Conservation (phyloP, 352 stramenopile species). For the Phytophthora vignae region DNA sequence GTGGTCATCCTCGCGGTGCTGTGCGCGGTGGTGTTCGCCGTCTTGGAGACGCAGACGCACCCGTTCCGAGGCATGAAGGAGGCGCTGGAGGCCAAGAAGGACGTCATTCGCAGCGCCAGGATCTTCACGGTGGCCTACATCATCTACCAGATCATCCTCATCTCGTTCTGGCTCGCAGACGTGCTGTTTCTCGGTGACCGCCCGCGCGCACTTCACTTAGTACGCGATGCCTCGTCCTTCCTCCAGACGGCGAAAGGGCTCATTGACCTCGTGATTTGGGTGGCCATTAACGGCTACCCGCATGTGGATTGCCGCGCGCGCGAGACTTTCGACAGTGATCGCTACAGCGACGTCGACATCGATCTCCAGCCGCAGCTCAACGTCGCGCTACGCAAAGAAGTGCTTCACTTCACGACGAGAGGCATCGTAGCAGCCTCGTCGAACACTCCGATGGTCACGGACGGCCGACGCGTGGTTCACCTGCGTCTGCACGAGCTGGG, state of each 20-base stretch:
- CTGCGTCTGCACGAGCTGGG: slow-evolving; percentile 83
- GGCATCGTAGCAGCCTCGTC: slow-evolving; percentile 83
- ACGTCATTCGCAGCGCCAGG: slow-evolving; percentile 81
- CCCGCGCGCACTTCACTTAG: slow-evolving; percentile 36
- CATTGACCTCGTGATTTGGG: slow-evolving; percentile 88
- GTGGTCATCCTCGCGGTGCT: slow-evolving; percentile 79
- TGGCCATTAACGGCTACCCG: slow-evolving; percentile 72
- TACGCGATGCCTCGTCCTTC: slow-evolving; percentile 73
- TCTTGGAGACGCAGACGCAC: slow-evolving; percentile 79
- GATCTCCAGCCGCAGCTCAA: slow-evolving; percentile 89
- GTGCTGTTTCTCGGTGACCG: slow-evolving; percentile 56
- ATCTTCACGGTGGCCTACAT: slow-evolving; percentile 86
- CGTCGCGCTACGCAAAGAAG: slow-evolving; percentile 85
- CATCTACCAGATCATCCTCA: slow-evolving; percentile 86
- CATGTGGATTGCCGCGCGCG: slow-evolving; percentile 40
- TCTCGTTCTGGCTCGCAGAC: slow-evolving; percentile 79
- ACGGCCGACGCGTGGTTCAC: slow-evolving; percentile 64
- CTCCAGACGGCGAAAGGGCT: slow-evolving; percentile 80
- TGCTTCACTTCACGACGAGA: slow-evolving; percentile 90
- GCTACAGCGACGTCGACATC: slow-evolving; percentile 80
- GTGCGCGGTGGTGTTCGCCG: slow-evolving; percentile 64
- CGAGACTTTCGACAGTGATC: slow-evolving; percentile 54
- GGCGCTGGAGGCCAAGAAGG: slow-evolving; percentile 78
- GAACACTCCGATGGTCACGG: slow-evolving; percentile 62
- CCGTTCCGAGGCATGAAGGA: slow-evolving; percentile 81